Evolutionary conservation across 1,139 yeast species (phyloP), one percentile per base, ranked within the genome.

Genomic region (Sugiyamaella sp.): DNA sequence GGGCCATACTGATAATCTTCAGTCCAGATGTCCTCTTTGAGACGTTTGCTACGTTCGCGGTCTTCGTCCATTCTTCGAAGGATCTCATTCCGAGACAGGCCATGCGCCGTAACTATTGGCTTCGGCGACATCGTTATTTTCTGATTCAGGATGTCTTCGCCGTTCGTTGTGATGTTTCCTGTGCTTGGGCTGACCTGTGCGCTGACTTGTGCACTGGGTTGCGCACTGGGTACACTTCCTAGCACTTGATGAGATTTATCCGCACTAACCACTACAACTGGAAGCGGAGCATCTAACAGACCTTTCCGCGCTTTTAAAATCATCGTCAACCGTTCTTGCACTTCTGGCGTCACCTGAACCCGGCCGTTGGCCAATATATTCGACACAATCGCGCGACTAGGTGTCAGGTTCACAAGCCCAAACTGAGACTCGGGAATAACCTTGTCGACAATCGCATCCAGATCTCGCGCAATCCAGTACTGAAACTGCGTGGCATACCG

Each of bases 21-120:
- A 12, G 82, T 80, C 95, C 96, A 88, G 32, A 84, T 73, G 21
- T 76, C 79, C 64, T 89, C 96, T 62, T 89, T 87, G 14, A 86
- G 80, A 56, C 87, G 77, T 66, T 89, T 89, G 61, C 86, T 89
- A 6, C 93, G 75, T 66, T 89, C 97, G 60, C 96, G 73, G 66
- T 89, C 96, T 58, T 86, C 93, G 66, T 89, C 96, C 82, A 89
- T 87, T 56, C 96, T 74, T 38, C 80, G 74, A n/a, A 86, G 67
- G 12, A 86, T 82, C 60, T 85, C 86, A 46, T 79, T 77, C 53
- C 76, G 54, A 4, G 61, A 51, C 56, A 62, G 46, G 17, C 27
- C 53, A 46, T 37, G 43, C 39, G 58, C 59, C 2, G 27, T 19
- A 1, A 9, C 9, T 21, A 27, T 35, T 19, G 39, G 43, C 45